phyloP scores from a whole-genome alignment of 1,284 basidiomycete genomes.

The Melampsora americana region DNA sequence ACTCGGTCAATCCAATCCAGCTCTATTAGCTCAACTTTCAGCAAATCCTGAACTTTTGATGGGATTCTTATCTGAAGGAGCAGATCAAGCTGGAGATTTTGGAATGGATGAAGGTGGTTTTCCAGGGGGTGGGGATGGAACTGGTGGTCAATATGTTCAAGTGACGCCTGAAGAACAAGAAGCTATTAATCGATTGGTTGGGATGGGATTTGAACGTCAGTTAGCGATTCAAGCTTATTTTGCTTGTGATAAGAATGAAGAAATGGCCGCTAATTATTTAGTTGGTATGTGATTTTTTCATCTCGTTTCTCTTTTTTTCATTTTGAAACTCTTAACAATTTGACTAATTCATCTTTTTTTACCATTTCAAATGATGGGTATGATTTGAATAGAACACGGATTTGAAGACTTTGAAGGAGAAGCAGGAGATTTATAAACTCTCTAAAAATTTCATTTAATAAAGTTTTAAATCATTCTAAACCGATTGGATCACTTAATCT shows the following conservation, averaged over 20 bases:
- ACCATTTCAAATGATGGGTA: too few species aligned
- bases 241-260: slow-evolving; percentile 91
- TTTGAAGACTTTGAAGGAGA: slow-evolving; percentile 41
- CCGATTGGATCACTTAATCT: too few species aligned
- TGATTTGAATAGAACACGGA: slow-evolving; percentile 34
- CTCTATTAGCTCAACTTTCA: slow-evolving; percentile 56
- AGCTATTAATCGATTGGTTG: slow-evolving; percentile 81
- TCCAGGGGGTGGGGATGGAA: slow-evolving; percentile 9
- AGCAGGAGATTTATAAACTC: too few species aligned
- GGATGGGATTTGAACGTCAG: slow-evolving; percentile 77
- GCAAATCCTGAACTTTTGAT: slow-evolving; percentile 51
- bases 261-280: slow-evolving; percentile 83
- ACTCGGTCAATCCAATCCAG: slow-evolving; percentile 70
- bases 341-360: too few species aligned
- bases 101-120: slow-evolving; percentile 47
- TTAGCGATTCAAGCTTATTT: slow-evolving; percentile 78
- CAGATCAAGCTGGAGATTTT: slow-evolving; percentile 43
- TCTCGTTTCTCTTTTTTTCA: not conserved
- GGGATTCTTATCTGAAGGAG: slow-evolving; percentile 50
- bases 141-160: slow-evolving; percentile 38
- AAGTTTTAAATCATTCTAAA: too few species aligned
- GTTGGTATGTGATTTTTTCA: slow-evolving; percentile 61
- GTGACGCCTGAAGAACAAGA: slow-evolving; percentile 56
- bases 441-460: too few species aligned
- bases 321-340: too few species aligned